A percentile compares a stretch with the other conserved stretches of the same genome.
Evolutionary conservation across 768 basidiomycete genomes (phyloP).

Genomic region (Neoboletus brunneissimus): DNA sequence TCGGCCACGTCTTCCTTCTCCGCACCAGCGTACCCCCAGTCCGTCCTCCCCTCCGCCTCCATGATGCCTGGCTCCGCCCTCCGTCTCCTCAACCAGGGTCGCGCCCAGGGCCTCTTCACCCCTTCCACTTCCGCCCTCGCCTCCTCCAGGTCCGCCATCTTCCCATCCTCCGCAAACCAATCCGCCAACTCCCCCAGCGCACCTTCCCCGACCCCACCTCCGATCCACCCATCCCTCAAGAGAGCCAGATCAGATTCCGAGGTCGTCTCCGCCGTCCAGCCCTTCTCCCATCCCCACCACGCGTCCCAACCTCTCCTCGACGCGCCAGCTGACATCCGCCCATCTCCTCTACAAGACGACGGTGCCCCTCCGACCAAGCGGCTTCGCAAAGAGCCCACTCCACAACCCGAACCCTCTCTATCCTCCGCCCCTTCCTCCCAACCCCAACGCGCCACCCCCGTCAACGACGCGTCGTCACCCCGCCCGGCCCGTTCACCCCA

Average conservation of each 20-base stretch:
- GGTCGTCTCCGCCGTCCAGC: slow-evolving; percentile 30
- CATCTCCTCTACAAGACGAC: slow-evolving; percentile 50
- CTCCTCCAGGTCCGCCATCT: slow-evolving; percentile 44
- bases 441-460: slow-evolving; percentile 32
- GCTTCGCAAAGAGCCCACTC: slow-evolving; percentile 52
- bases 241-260: slow-evolving; percentile 69
- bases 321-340: slow-evolving; percentile 43
- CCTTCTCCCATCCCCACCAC: slow-evolving; percentile 10
- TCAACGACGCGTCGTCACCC: slow-evolving; percentile 33
- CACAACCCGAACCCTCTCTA: slow-evolving; percentile 33
- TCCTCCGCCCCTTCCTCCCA: slow-evolving; percentile 18
- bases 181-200: slow-evolving; percentile 47
- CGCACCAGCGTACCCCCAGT: slow-evolving; percentile 50
- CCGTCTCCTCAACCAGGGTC: slow-evolving; percentile 78
- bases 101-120: slow-evolving; percentile 82
- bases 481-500: slow-evolving; percentile 46
- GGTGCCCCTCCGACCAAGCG: slow-evolving; percentile 74
- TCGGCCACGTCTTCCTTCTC: slow-evolving; percentile 70
- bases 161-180: slow-evolving; percentile 53
- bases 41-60: slow-evolving; percentile 69
- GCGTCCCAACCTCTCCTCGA: slow-evolving; percentile 30
- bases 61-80: slow-evolving; percentile 88
- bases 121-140: slow-evolving; percentile 69
- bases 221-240: slow-evolving; percentile 48
- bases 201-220: slow-evolving; percentile 54